Base-by-base conservation (phyloP, 2,329 filamentous ascomycete species). In the Fusarium hainanense region DNA sequence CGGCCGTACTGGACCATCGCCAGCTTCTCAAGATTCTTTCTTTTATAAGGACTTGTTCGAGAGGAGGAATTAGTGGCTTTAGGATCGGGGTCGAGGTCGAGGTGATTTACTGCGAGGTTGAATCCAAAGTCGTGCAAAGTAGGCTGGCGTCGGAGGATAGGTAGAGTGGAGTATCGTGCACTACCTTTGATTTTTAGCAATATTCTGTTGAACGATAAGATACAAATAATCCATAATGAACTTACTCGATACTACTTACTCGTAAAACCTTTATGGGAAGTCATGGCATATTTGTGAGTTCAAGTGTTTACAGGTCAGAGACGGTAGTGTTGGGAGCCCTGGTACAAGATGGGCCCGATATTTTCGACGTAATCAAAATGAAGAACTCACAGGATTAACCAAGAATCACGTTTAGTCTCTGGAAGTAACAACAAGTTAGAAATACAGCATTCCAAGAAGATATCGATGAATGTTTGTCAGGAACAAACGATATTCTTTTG, bases 401-500 rank as follows among this genome's bases (percentile, higher is more conserved):
- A 41, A 66, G 12, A 12, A 20, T 5, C 3, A 16, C 14, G 6
- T 21, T 2, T 16, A 51, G 30, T 7, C 4, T 40, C 11, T 2
- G 14, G 18, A 1, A 14, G 11, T 23, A 47, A 1, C 23, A 6
- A 3, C 2, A 41, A 7, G 14, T n/a, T 16, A 25, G 14, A 27
- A n/a, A 9, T 8, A 3, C 7, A 6, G 21, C 4, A 8, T 10
- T 46, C 10, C 11, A 32, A 50, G 42, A n/a, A 62, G 27, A n/a
- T 28, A 20, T 51, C 14, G 44, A 21, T 6, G 40, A 56, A 49
- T 67, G 49, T 67, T 67, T 67, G 63, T 8, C 32, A 25, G 23
- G 46, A 47, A 47, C 46, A 67, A 44, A 47, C 25, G 7, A 34
- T 7, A 30, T 23, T 20, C 20, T 27, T 43, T 66, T 67, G 14